Percentiles rank a stretch among this genome's conserved stretches.
Evolutionary conservation across 192 early-diverging fungal genomes (phyloP).

Genomic region (Coemansia sp.): DNA sequence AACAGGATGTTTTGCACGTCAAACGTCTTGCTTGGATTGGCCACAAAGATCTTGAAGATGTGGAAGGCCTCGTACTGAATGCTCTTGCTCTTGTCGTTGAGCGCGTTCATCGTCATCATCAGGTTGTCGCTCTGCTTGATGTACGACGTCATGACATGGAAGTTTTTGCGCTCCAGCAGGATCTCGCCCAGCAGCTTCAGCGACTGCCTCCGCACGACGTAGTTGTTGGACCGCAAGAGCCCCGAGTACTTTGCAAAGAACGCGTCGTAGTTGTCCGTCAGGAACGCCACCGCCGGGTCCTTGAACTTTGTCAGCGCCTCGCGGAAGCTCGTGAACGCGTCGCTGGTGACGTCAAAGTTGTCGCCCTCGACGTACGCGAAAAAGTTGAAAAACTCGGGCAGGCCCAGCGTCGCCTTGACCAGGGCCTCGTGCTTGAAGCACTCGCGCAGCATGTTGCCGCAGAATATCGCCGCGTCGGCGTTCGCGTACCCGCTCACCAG

Average conservation of each 20-base stretch:
- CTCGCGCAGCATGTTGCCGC: slow-evolving; percentile 97
- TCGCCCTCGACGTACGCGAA: slow-evolving; percentile 96
- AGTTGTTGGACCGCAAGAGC: slow-evolving; percentile 89
- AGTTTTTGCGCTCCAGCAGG: slow-evolving; percentile 94
- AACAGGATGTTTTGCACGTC: slow-evolving; percentile 89
- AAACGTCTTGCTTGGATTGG: slow-evolving; percentile 96
- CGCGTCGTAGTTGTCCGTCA: slow-evolving; percentile 87
- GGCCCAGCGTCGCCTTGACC: slow-evolving; percentile 82
- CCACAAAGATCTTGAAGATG: slow-evolving; percentile 99
- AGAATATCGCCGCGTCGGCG: slow-evolving; percentile 95
- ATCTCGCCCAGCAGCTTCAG: slow-evolving; percentile 99
- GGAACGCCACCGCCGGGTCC: slow-evolving; percentile 84
- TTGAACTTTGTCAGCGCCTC: slow-evolving; percentile 97
- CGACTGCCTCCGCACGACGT: slow-evolving; percentile 98
- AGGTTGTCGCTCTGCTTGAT: slow-evolving; percentile 92
- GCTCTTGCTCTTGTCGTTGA: slow-evolving; percentile 94
- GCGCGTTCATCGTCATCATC: slow-evolving; percentile 97
- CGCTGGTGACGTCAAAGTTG: slow-evolving; percentile 98
- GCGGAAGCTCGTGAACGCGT: slow-evolving; percentile 99
- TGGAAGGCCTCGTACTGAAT: slow-evolving; percentile 99
- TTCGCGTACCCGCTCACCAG: slow-evolving; percentile 93
- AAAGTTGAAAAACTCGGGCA: slow-evolving; percentile 90
- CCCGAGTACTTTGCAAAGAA: slow-evolving; percentile 72
- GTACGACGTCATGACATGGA: slow-evolving; percentile 93
- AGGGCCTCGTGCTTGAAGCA: slow-evolving; percentile 94